Base-by-base conservation (phyloP, 129 eudicot species). In the Centella asiatica region DNA sequence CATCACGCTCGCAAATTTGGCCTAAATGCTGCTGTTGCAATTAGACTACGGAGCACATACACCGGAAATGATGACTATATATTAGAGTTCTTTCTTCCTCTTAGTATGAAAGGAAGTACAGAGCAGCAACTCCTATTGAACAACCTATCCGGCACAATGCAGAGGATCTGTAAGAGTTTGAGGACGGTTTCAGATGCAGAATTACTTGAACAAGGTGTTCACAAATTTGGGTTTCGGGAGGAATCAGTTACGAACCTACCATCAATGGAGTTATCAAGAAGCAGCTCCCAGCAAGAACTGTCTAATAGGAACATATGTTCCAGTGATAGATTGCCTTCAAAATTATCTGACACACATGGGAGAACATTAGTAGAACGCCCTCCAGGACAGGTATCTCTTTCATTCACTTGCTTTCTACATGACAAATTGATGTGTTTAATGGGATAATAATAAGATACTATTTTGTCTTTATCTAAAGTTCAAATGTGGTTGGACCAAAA, bases 51-150 rank as follows among this genome's bases (percentile, higher is more conserved):
- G 79, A 92, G 98, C 69, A 77, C 73, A 4, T 79, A 75, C 45
- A 92, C 98, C 2, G 86, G 79, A 8, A 74, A 81, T 34, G 98
- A 92, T 64, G 98, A 92, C 64, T 92, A 92, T 60, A 69, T 87
- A 36, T 53, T 87, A 62, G 98, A 87, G 81, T 82, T 92, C 27
- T 92, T 87, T 80, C 90, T 92, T 69, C 95, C 95, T n/a, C 71
- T 68, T 19, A 70, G 50, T 59, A 70, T 82, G 73, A 74, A 64
- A 65, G 88, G 77, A 47, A 67, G 67, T 54, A 73, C 77, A 18
- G 97, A 90, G 62, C 95, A 90, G 65, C 89, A 80, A 44, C 77
- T 77, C 14, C 58, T 90, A 71, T 65, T 87, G 64, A 78, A 86
- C 60, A 81, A 76, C 67, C 66, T 92, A 42, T 81, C 88, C 5